Evolutionary conservation across 306 rosid species (phyloP), one percentile per base, ranked within the genome.

Genomic region (Medicago truncatula): DNA sequence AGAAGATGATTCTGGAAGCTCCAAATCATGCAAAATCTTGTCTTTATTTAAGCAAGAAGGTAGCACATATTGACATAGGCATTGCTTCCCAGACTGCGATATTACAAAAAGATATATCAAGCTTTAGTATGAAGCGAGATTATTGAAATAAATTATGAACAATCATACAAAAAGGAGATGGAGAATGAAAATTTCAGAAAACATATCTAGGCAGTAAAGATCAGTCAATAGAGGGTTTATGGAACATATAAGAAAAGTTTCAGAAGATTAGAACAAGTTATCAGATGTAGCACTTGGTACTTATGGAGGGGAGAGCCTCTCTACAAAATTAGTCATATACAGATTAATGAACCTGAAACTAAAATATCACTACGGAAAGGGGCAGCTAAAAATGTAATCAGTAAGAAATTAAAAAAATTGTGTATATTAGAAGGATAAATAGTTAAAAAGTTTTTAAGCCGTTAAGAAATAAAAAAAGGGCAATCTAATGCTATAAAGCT

Each of bases 21-120:
- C 90, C 81, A 75, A 64, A 82, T 72, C 78, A 52, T 78, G 88
- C 57, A 87, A 82, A 78, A 60, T 66, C 67, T 61, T 85, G 62
- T 68, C 94, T 83, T 87, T 85, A 70, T 87, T 81, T 81, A 92
- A 80, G 82, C 79, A 82, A 67, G 91, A 79, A 78, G 98, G 98
- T 73, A 92, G 86, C 71, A 70, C 73, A 71, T 90, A 94, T 82
- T 83, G 86, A 84, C 98, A 94, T 66, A 92, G 85, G 86, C 97
- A 92, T 81, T 90, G 97, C 86, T 92, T 90, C 80, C 98, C 98
- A 21, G 98, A 92, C 98, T 94, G 87, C 80, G 84, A 77, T 44
- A 77, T 76, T 28, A 65, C 71, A 50, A 36, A 70, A 81, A 28
- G 71, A 73, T 36, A 71, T 36, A 39, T 58, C 39, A 67, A 76